phyloP scores from a whole-genome alignment of 1,139 yeast genomes.

The Yamadazyma atlantica region DNA sequence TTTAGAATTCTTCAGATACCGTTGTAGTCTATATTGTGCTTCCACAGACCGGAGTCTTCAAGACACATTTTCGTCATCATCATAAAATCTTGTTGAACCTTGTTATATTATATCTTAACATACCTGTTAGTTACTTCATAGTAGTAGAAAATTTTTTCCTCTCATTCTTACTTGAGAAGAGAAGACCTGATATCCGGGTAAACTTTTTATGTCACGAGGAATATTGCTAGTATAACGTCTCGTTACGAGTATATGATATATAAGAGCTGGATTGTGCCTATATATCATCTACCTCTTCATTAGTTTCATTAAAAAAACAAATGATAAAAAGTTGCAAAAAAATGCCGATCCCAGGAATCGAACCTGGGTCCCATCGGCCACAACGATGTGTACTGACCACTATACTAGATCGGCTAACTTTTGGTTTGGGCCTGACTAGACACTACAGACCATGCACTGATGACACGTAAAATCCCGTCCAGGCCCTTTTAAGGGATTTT shows the following conservation, averaged over 20 bases:
- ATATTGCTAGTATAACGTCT: too few species aligned
- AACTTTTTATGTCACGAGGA: not conserved
- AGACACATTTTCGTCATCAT: slow-evolving; percentile 1
- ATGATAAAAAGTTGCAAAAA: slow-evolving; percentile 5
- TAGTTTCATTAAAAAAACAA: too few species aligned
- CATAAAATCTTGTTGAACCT: not conserved
- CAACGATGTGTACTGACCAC: slow-evolving; percentile 21
- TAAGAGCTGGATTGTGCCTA: too few species aligned
- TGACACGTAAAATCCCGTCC: too few species aligned
- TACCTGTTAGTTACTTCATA: not conserved
- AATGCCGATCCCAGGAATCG: slow-evolving; percentile 22
- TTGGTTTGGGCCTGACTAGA: too few species aligned
- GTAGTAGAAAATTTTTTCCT: not conserved
- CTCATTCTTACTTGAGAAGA: not conserved
- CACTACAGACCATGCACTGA: too few species aligned
- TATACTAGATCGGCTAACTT: slow-evolving; percentile 19
- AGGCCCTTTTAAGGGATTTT: too few species aligned
- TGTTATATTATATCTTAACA: not conserved
- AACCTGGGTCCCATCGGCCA: slow-evolving; percentile 21
- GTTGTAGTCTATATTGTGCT: slow-evolving; percentile 97
- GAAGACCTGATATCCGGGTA: not conserved
- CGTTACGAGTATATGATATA: too few species aligned
- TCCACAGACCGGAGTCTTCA: slow-evolving; percentile 35
- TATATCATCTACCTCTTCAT: too few species aligned
- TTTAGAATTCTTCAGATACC: slow-evolving; percentile 79